Percentiles rank a stretch among this genome's conserved stretches.
Evolutionary conservation across 1,139 yeast genomes (phyloP).

Genomic region (Yamadazyma jaroonii): DNA sequence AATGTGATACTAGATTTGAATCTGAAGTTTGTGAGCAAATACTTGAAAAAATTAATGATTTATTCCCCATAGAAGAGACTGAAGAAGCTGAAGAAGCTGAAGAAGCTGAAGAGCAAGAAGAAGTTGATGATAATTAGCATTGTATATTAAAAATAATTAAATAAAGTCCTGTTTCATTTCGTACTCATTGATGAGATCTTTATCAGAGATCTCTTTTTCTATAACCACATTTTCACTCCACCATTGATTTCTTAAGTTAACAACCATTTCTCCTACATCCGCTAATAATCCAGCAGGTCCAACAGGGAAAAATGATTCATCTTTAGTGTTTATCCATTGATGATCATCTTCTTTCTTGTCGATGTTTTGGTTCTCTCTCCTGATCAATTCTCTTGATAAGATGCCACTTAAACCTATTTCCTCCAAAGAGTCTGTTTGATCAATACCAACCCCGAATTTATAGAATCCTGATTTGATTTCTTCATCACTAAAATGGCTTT

Average conservation of each 20-base stretch:
- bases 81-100: constrained; percentile 34
- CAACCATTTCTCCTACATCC: constrained; percentile 55
- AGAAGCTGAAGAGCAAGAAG: constrained; percentile 12
- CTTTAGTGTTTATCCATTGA: constrained; percentile 53
- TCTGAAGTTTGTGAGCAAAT: constrained; percentile 61
- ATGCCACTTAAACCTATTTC: constrained; percentile 28
- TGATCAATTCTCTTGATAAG: constrained; percentile 34
- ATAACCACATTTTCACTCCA: constrained; percentile 13
- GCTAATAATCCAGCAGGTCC: constrained; percentile 72
- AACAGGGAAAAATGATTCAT: constrained; percentile 53
- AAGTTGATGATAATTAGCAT: constrained; percentile 1
- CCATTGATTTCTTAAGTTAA: constrained; percentile 39
- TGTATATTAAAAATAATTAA: constrained; percentile 9
- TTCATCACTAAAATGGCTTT: constrained; percentile 24
- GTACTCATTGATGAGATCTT: constrained; percentile 7
- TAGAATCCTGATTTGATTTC: constrained; percentile 1
- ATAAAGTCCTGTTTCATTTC: constrained; percentile 22
- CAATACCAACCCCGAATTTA: constrained; percentile 8
- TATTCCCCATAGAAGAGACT: constrained; percentile 45
- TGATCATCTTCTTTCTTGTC: constrained; percentile 23
- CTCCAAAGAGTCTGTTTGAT: constrained; percentile 15
- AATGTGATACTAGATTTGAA: constrained; percentile 79
- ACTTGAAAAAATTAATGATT: constrained; percentile 44
- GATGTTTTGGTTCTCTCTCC: constrained; percentile 33
- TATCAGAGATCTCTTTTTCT: neutral